Evolutionary conservation across 1,284 basidiomycete species (phyloP).

Genomic region (Ceratobasidium sp.): DNA sequence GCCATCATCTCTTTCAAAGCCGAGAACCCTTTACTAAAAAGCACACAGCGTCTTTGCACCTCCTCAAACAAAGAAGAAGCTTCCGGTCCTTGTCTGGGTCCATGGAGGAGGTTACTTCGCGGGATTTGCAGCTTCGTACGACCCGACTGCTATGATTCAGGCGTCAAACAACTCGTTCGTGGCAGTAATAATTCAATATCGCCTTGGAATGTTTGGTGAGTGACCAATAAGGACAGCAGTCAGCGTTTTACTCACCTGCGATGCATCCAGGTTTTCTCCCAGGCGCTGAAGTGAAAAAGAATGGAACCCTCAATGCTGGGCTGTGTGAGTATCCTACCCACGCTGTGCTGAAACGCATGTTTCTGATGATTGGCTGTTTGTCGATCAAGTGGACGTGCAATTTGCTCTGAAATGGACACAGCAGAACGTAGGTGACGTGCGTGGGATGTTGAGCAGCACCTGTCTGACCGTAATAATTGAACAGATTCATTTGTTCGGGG

Average conservation of each 20-base stretch:
- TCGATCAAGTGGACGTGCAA: constrained; percentile 27
- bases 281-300: constrained; percentile 24
- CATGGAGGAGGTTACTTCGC: constrained; percentile 8
- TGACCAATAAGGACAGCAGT: not conserved
- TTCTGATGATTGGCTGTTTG: constrained; percentile 2
- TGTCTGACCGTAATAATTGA: not conserved
- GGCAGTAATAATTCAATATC: constrained; percentile 36
- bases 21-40: not conserved
- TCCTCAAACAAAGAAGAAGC: constrained; percentile 17
- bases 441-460: not conserved
- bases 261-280: constrained; percentile 5
- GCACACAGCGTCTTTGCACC: constrained; percentile 17
- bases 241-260: not conserved
- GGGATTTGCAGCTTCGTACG: constrained; percentile 11
- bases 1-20: not conserved
- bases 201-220: constrained; percentile 35
- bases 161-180: constrained; percentile 31
- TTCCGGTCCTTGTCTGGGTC: constrained; percentile 36
- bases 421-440: constrained; percentile 17
- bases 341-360: not conserved
- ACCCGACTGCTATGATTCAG: constrained; percentile 27
- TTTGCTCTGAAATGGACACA: constrained; percentile 34
- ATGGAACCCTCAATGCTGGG: constrained; percentile 26
- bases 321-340: constrained; percentile 1
- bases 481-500: constrained; percentile 34